Base-by-base conservation (phyloP, 225 moss, liverwort and hornwort species). In the Lunularia cruciata region DNA sequence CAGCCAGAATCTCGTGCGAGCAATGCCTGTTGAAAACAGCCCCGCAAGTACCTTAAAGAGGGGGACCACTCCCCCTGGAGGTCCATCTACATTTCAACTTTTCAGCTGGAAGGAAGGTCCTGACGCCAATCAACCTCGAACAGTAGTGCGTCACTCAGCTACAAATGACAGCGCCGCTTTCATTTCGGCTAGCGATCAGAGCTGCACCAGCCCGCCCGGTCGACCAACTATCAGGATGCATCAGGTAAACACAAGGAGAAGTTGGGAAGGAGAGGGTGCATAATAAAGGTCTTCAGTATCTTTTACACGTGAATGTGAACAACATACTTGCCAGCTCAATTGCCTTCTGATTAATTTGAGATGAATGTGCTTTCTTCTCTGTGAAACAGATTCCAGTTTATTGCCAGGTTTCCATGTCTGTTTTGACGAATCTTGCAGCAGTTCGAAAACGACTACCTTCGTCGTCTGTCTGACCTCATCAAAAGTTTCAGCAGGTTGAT, bases 11-110 rank as follows among this genome's bases (percentile, higher is more conserved):
- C 67, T 53, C 39, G 33, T 55, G 70, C 46, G 71, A 77, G 78
- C 74, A 79, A 96, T 96, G 95, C 92, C 95, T 78, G 90, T 96
- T 64, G 88, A 96, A 74, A 87, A 77, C 57, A 82, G 84, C 61
- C 85, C 90, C 73, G 88, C 90, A 32, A 86, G 79, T 31, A 87
- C 84, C 71, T 6, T 39, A 28, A 65, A 37, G 66, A 86, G 90
- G 73, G 92, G 90, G 58, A 86, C 87, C 62, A 94, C 87, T 12
- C 91, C 94, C 4, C 92, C 96, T 0, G 96, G 96, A 59, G 96
- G 96, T 48, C 76, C 87, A 30, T 92, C 95, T 28, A 96, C 95
- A 0, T 89, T 92, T 46, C 88, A 96, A 75, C 87, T 96, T 68
- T 92, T 86, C 78, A 92, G 90, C 72, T 92, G 96, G 96, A 82